Base-by-base conservation (phyloP, 2,329 filamentous ascomycete genomes). In the Didymella pinodella region DNA sequence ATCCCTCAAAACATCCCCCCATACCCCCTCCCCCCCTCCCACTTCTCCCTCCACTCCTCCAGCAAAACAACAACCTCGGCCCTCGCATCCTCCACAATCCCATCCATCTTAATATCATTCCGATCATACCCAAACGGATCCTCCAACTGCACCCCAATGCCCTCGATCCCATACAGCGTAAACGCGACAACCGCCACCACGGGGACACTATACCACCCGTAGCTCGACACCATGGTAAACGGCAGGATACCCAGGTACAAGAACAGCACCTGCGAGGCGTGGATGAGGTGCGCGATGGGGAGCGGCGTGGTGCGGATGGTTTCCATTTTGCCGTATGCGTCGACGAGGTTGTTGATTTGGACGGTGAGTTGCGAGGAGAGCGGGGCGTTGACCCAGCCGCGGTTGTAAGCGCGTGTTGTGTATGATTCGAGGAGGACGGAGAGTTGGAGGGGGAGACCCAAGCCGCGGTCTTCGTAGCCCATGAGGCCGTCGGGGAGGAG, bases 91-190 rank as follows among this genome's bases (percentile, higher is more conserved):
- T 87, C 85, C 2, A 86, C 84, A 48, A 89, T 84, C 3, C 85
- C 85, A 71, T 89, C 86, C 82, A 89, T 87, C 69, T 88, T 88
- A 74, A 89, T 89, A 69, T 89, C 86, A 56, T 88, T 88, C 67
- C 83, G 82, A 63, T 88, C 86, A 55, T 86, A 86, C 2, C 87
- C 87, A 69, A 89, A 89, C 1, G 87, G 87, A 69, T 89, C 87
- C 69, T 89, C 87, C 1, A 89, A 77, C 71, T 88, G 86, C 3
- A 81, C 82, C 11, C 85, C 86, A 54, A 88, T 89, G 1, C 85
- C 86, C 60, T 87, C 85, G 26, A 87, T 87, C 0, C 85, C 86
- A 60, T 89, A 89, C 2, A 89, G 76, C 0, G 87, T 88, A 65
- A 89, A 89, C 3, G 83, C 82, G 4, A 89, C 82, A 12, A 89